Base-by-base conservation (phyloP, 306 rosid species). In the Quercus wislizeni region DNA sequence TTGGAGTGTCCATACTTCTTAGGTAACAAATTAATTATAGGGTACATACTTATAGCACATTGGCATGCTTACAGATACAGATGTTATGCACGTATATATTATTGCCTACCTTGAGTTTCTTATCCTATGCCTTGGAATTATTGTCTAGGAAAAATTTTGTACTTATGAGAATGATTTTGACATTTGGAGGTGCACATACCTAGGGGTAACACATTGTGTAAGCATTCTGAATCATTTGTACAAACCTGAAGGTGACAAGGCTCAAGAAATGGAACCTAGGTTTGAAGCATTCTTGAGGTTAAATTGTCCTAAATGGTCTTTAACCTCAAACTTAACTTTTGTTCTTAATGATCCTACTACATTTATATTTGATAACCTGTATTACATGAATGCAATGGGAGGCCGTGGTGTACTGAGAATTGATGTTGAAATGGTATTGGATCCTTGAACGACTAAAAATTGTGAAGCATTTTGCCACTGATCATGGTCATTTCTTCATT, bases 121-220 rank as follows among this genome's bases (percentile, higher is more conserved):
- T 21, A 23, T 23, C 4, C 28, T 18, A 19, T 25, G n/a, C 68
- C 68, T 27, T 12, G 27, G 27, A 62, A 23, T 62, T 25, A 13
- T 25, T 27, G 51, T 76, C 54, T 21, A 56, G 14, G 31, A 8
- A 20, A 58, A 4, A 21, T 21, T 28, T 9, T 67, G 49, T 18
- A 8, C 49, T 33, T 67, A 35, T 1, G 7, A 49, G 54, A 13
- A 8, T 33, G 52, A 2, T 69, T 69, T 17, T 41, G 27, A 30
- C 49, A 21, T 41, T 28, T 55, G 25, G 71, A 76, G 87, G 81
- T 56, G 81, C 81, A 25, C 81, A 79, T 33, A 83, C 84, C 43
- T 83, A 4, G 87, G 87, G 11, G 43, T 79, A 19, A 83, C 87
- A 46, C 84, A 83, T 49, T 83, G 84, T 75, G 55, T 38, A 46